These are phyloP conservation scores for Psilocybe cyanescens DNA, from an alignment of 768 basidiomycete species.

Conservation along the genomic window DNA sequence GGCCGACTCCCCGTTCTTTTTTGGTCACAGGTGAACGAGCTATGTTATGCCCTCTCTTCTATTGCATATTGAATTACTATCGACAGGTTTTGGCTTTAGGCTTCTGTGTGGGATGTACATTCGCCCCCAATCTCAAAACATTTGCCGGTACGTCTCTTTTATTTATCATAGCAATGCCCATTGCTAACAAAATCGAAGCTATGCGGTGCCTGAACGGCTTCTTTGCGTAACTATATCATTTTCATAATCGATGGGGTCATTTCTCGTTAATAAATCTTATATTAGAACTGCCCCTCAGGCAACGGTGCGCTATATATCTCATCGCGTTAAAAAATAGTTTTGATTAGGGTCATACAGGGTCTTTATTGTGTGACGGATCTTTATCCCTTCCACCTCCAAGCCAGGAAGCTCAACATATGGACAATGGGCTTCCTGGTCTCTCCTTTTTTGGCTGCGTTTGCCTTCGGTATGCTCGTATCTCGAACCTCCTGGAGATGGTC, in stretches of 20 bases:
- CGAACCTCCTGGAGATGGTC: slow-evolving; percentile 65
- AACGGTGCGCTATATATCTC: slow-evolving; percentile 39
- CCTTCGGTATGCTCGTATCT: slow-evolving; percentile 70
- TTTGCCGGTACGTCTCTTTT: slow-evolving; percentile 52
- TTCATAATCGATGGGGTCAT: background rate
- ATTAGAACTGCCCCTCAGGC: slow-evolving; percentile 65
- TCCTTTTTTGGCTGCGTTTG: slow-evolving; percentile 66
- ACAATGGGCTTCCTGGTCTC: slow-evolving; percentile 76
- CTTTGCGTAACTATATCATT: slow-evolving; percentile 46
- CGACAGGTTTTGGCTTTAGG: slow-evolving; percentile 57
- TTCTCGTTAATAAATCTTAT: slow-evolving; percentile 1
- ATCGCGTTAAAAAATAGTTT: background rate
- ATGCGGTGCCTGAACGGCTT: slow-evolving; percentile 63
- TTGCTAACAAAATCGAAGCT: slow-evolving; percentile 30
- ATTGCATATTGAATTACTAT: background rate
- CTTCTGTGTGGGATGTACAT: slow-evolving; percentile 49
- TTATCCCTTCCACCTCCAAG: slow-evolving; percentile 73
- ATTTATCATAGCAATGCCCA: background rate
- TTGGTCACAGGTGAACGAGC: slow-evolving; percentile 61
- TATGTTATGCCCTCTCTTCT: background rate
- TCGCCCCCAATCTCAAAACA: slow-evolving; percentile 57
- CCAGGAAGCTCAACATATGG: slow-evolving; percentile 73
- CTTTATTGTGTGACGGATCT: slow-evolving; percentile 65
- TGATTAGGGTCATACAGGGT: slow-evolving; percentile 37
- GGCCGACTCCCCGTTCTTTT: slow-evolving; percentile 73